Evolutionary conservation across 441 rosid genomes (phyloP).

Genomic region (Gossypium laxum): DNA sequence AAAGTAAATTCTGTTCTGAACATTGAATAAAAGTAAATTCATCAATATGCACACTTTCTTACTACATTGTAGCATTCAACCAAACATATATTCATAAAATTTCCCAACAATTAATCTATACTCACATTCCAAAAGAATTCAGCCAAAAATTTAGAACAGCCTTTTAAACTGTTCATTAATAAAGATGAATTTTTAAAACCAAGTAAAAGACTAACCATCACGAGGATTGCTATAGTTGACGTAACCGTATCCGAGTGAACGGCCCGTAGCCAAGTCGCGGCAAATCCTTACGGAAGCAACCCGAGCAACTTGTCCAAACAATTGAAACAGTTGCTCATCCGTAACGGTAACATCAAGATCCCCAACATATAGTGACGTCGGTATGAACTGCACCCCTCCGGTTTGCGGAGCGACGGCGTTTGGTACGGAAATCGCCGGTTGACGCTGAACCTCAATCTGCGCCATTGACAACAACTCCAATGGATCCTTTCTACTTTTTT

Average conservation of each 20-base stretch:
- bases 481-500: constrained; percentile 13
- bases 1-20: neutral
- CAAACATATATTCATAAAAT: neutral
- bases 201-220: constrained; percentile 36
- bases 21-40: neutral
- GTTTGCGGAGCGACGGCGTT: constrained; percentile 30
- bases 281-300: constrained; percentile 62
- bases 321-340: constrained; percentile 55
- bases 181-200: neutral
- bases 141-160: neutral
- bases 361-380: constrained; percentile 56
- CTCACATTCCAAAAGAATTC: neutral
- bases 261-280: constrained; percentile 46
- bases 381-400: constrained; percentile 27
- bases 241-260: constrained; percentile 64
- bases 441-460: constrained; percentile 57
- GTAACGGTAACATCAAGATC: constrained; percentile 50
- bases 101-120: neutral
- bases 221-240: constrained; percentile 47
- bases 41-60: neutral
- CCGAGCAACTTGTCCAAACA: constrained; percentile 45
- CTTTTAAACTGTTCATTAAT: neutral
- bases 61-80: neutral
- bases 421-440: constrained; percentile 33
- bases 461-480: constrained; percentile 33